These are phyloP conservation scores for Chamaenerion angustifolium DNA, from an alignment of 345 rosid genomes.

Conservation along the genomic window DNA sequence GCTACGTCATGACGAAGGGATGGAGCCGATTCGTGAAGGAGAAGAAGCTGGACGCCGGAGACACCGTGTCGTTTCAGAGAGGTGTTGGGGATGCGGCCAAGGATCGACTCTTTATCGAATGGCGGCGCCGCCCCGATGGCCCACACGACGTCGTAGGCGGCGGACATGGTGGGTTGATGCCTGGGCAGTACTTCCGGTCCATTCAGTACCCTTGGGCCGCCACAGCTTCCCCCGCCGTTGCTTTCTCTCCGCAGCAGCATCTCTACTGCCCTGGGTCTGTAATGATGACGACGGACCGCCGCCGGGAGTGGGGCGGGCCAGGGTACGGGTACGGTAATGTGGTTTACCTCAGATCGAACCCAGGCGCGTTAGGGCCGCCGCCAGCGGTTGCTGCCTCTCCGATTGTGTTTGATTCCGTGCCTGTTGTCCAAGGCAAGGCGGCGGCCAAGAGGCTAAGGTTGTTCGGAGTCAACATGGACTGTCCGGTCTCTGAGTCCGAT, in stretches of 20 bases:
- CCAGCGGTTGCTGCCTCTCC: slow-evolving; percentile 3
- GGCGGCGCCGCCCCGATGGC: slow-evolving; percentile 58
- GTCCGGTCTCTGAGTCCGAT: slow-evolving; percentile 29
- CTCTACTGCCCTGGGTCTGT: too few relatives aligned
- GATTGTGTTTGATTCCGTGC: slow-evolving; percentile 43
- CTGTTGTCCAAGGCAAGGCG: slow-evolving; percentile 48
- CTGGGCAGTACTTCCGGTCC: too few relatives aligned
- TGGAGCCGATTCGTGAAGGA: slow-evolving; percentile 98
- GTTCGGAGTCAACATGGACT: slow-evolving; percentile 94
- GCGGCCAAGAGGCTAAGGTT: slow-evolving; percentile 68
- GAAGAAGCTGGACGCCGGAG: slow-evolving; percentile 86
- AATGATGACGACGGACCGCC: neutral
- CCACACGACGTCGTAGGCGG: slow-evolving; percentile 12
- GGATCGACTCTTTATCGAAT: slow-evolving; percentile 61
- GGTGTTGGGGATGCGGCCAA: slow-evolving; percentile 46
- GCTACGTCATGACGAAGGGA: slow-evolving; percentile 95
- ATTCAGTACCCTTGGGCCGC: too few relatives aligned
- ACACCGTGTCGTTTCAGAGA: slow-evolving; percentile 73
- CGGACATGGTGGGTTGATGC: too few relatives aligned
- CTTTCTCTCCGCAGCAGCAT: too few relatives aligned
- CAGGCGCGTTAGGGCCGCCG: too few relatives aligned
- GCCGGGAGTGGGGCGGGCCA: neutral
- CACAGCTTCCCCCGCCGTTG: too few relatives aligned
- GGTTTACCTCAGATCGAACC: slow-evolving; percentile 8
- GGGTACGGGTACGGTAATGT: slow-evolving; percentile 17